Percentiles rank a stretch among this genome's conserved stretches.
phyloP scores from a whole-genome alignment of 768 basidiomycete species.

The Boletus sp. region DNA sequence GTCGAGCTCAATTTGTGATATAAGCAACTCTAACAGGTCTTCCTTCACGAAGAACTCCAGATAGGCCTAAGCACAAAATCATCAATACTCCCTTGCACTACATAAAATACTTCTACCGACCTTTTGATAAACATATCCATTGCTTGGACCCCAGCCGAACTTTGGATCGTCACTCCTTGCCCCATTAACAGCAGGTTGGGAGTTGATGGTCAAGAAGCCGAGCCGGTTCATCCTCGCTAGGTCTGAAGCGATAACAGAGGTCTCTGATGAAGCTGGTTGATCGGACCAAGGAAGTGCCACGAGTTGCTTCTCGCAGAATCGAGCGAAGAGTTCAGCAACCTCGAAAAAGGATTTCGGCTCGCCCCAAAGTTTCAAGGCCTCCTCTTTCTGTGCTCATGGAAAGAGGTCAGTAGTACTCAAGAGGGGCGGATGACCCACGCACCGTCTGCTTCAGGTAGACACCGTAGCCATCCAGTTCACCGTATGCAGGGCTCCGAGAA shows the following conservation, averaged over 20 bases:
- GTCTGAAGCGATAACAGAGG: slow-evolving; percentile 69
- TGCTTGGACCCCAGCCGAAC: slow-evolving; percentile 91
- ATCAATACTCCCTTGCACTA: neutral
- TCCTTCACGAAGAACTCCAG: slow-evolving; percentile 92
- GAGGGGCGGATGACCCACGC: slow-evolving; percentile 17
- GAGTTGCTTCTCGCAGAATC: slow-evolving; percentile 76
- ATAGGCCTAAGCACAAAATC: slow-evolving; percentile 64
- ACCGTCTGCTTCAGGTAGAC: slow-evolving; percentile 90
- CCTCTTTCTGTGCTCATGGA: slow-evolving; percentile 65
- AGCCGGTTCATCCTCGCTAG: slow-evolving; percentile 84
- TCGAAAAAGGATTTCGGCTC: slow-evolving; percentile 66
- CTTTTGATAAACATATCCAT: slow-evolving; percentile 96
- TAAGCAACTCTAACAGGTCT: slow-evolving; percentile 63
- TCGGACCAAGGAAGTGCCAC: slow-evolving; percentile 93
- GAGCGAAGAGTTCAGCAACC: slow-evolving; percentile 69
- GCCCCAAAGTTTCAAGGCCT: slow-evolving; percentile 87
- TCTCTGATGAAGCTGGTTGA: slow-evolving; percentile 80
- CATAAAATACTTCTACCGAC: slow-evolving; percentile 35
- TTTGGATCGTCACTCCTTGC: slow-evolving; percentile 77
- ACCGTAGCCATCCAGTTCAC: slow-evolving; percentile 96
- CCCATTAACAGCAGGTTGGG: slow-evolving; percentile 93
- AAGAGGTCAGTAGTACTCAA: slow-evolving; percentile 4
- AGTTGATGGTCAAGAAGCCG: slow-evolving; percentile 96
- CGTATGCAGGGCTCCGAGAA: slow-evolving; percentile 94
- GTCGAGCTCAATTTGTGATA: slow-evolving; percentile 82